phyloP scores from a whole-genome alignment of 2,329 filamentous ascomycete species.

The Stagonosporopsis tanaceti region DNA sequence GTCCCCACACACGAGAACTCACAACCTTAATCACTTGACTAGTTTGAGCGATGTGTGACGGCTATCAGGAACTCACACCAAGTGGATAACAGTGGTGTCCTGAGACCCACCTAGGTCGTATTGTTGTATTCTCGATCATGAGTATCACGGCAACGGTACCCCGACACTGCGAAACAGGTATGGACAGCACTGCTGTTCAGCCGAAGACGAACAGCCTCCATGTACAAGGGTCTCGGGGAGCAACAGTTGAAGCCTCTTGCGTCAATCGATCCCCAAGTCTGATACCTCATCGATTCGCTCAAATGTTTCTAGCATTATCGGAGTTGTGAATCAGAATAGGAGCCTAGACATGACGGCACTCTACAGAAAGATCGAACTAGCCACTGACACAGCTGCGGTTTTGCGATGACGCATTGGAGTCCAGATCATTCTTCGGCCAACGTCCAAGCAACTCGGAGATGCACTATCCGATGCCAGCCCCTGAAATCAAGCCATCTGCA shows the following conservation, averaged over 20 bases:
- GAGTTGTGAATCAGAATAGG: not conserved
- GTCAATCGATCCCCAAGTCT: not conserved
- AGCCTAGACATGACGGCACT: constrained; percentile 3
- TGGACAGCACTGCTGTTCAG: not conserved
- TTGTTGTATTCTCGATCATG: constrained; percentile 3
- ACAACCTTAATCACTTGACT: constrained; percentile 8
- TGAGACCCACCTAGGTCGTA: constrained; percentile 2
- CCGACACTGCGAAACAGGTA: not conserved
- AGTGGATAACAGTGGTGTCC: constrained; percentile 14
- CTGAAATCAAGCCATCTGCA: constrained; percentile 1
- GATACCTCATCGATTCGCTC: not conserved
- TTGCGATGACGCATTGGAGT: constrained; percentile 3
- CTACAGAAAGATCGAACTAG: constrained; percentile 1
- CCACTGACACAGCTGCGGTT: constrained; percentile 1
- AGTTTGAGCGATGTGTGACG: constrained; percentile 6
- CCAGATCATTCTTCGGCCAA: constrained; percentile 4
- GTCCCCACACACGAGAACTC: constrained; percentile 1
- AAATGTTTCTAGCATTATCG: not conserved
- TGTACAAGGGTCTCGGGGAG: not conserved
- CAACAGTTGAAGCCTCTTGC: not conserved
- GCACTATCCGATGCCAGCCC: constrained; percentile 2
- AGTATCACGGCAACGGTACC: constrained; percentile 6
- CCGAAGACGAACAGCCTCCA: not conserved
- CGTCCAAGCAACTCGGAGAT: not conserved
- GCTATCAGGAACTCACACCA: constrained; percentile 1